Conservation (phyloP, 345 rosid species). For the Eucalyptus curtisii region DNA sequence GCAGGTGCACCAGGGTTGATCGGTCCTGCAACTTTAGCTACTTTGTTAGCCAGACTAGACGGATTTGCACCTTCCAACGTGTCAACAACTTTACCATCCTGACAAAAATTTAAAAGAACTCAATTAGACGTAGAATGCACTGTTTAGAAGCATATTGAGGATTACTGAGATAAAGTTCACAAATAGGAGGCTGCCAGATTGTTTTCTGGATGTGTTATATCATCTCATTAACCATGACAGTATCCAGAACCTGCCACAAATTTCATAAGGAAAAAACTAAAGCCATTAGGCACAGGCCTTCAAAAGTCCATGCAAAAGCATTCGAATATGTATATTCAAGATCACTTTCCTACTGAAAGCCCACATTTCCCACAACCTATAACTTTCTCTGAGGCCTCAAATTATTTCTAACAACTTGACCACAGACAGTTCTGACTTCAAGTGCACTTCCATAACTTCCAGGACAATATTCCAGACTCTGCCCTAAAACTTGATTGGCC, state of each 20-base stretch:
- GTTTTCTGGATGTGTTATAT: not conserved
- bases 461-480: not conserved
- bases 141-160: not conserved
- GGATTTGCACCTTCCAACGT: constrained; percentile 96
- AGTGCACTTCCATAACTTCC: not conserved
- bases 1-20: constrained; percentile 66
- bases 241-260: not conserved
- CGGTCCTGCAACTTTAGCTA: constrained; percentile 62
- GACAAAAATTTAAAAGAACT: not conserved
- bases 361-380: not conserved
- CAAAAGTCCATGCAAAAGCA: not conserved
- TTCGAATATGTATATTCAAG: not conserved
- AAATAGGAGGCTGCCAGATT: not conserved
- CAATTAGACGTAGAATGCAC: not conserved
- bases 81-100: constrained; percentile 81
- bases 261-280: not conserved
- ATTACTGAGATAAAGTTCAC: not conserved
- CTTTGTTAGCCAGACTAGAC: constrained; percentile 89
- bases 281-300: not conserved
- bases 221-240: not conserved
- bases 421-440: not conserved
- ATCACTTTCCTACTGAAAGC: not conserved
- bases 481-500: not conserved
- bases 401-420: not conserved
- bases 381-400: not conserved